Evolutionary conservation across 257 asterid species (phyloP), one percentile per base, ranked within the genome.

Genomic region (Lycium barbarum): DNA sequence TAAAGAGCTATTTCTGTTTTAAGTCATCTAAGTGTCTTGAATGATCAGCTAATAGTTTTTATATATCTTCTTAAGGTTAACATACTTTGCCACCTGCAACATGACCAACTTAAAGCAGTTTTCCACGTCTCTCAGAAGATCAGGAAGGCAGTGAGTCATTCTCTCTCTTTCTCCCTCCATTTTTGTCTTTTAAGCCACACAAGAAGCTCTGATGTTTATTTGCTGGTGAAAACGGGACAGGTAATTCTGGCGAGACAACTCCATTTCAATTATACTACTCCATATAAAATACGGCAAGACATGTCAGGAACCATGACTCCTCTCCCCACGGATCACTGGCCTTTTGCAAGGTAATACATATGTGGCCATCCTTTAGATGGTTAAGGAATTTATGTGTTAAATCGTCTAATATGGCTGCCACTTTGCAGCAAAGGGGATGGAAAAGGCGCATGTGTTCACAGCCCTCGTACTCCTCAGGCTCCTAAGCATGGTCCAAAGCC

Each of bases 401-500:
- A 63, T 57, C 20, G 5, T 84, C 73, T 84, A 13, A 58, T 72
- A 6, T 17, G 26, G 49, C 15, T 9, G 22, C n/a, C 80, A 38
- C 6, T 80, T 70, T 91, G 93, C 95, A 93, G 98, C 88, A 93
- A 62, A 90, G 87, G 89, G 84, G 87, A 91, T 51, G 95, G 90
- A 79, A 92, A 88, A 86, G 88, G 88, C n/a, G 13, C 84, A 72
- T 35, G 85, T 83, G 81, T 91, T 11, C 86, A 78, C 4, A 90
- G 97, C 73, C 99, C 98, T 20, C 95, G 90, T 85, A 91, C 98
- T 45, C 99, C 98, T 2, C 94, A 92, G 91, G 98, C 98, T 80
- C 99, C 99, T 9, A 94, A 83, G 90, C 99, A 95, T 49, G 97
- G 97, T 6, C 94, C 97, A 15, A 95, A 97, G 5, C 95, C 98